These are phyloP conservation scores for Chaetomium olivaceum DNA, from an alignment of 2,329 filamentous ascomycete species.

Conservation along the genomic window DNA sequence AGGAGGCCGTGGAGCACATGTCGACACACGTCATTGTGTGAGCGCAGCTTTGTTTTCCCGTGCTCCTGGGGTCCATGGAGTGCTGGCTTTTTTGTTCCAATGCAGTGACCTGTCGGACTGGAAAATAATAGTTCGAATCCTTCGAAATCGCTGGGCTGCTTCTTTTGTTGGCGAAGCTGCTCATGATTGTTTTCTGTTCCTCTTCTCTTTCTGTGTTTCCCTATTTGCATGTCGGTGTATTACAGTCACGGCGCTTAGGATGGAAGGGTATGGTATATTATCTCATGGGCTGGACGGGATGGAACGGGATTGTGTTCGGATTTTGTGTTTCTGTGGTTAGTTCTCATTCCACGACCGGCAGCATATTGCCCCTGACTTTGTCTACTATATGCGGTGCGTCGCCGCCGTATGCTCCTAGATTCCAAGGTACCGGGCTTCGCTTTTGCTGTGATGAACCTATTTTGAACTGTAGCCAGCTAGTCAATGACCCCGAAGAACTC, in stretches of 20 bases:
- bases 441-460: neutral
- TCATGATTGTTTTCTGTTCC: neutral
- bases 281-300: neutral
- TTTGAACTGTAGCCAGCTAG: neutral
- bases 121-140: neutral
- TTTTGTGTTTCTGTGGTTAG: neutral
- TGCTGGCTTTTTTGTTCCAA: neutral
- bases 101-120: neutral
- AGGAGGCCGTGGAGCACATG: constrained; percentile 63
- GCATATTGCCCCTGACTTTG: neutral
- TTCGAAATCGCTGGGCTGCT: neutral
- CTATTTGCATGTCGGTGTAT: neutral
- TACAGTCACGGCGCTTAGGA: constrained; percentile 1
- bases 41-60: neutral
- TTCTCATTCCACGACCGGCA: neutral
- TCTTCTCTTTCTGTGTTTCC: neutral
- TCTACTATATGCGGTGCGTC: neutral
- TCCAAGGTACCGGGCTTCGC: neutral
- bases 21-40: constrained; percentile 61
- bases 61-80: neutral
- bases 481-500: neutral
- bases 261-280: neutral
- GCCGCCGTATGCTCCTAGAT: neutral
- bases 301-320: neutral
- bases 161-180: neutral